Percentiles rank a stretch among this genome's conserved stretches.
Conservation (phyloP, 1,284 basidiomycete genomes). For the Erythrobasidium hasegawianum region DNA sequence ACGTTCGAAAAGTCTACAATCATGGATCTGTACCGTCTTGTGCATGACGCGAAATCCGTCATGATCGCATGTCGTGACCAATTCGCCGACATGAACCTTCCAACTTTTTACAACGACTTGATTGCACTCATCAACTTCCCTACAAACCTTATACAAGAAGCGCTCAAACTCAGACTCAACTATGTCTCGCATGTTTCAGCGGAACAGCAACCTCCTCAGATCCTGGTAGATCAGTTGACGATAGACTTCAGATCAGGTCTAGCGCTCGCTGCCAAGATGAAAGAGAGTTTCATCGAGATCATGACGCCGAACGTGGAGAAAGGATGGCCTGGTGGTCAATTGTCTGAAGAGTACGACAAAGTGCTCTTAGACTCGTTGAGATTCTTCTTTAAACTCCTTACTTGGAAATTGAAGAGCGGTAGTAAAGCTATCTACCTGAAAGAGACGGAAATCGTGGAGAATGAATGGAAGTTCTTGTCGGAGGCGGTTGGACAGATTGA, state of each 20-base stretch:
- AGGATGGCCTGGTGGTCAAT: slow-evolving; percentile 80
- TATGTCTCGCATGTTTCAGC: slow-evolving; percentile 73
- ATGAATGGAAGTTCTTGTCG: slow-evolving; percentile 92
- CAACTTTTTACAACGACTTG: slow-evolving; percentile 86
- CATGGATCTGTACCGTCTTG: slow-evolving; percentile 76
- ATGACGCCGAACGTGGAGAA: slow-evolving; percentile 75
- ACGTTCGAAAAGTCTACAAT: slow-evolving; percentile 93
- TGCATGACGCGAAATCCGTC: slow-evolving; percentile 79
- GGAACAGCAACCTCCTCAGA: slow-evolving; percentile 70
- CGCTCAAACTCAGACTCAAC: slow-evolving; percentile 80
- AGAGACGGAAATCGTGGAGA: slow-evolving; percentile 94
- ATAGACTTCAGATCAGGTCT: slow-evolving; percentile 91
- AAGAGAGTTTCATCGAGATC: slow-evolving; percentile 87
- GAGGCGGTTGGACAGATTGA: slow-evolving; percentile 84
- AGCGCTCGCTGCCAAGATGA: slow-evolving; percentile 87
- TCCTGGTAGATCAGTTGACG: slow-evolving; percentile 92
- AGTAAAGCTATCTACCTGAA: slow-evolving; percentile 90
- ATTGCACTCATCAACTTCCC: slow-evolving; percentile 91
- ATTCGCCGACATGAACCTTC: slow-evolving; percentile 80
- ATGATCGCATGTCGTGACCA: slow-evolving; percentile 72
- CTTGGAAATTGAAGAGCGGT: slow-evolving; percentile 93
- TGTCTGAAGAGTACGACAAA: slow-evolving; percentile 81
- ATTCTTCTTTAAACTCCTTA: slow-evolving; percentile 89
- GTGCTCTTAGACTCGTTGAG: slow-evolving; percentile 83
- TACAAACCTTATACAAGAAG: slow-evolving; percentile 87